phyloP scores from a whole-genome alignment of 441 rosid species.

The Melastoma candidum region DNA sequence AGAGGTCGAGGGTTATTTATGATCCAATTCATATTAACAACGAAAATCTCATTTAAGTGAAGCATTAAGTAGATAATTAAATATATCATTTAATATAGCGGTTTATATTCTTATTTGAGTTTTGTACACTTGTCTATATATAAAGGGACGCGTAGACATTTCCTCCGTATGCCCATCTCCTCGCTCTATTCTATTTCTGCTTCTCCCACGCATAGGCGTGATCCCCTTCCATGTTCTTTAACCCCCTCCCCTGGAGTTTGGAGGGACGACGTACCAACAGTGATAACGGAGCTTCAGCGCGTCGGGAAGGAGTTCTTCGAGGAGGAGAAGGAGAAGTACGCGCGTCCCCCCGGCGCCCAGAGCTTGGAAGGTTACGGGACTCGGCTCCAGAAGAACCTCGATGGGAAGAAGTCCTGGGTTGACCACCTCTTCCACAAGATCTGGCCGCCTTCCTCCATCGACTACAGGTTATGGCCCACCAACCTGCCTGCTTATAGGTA shows the following conservation, averaged over 20 bases:
- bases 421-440: constrained; percentile 77
- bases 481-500: constrained; percentile 70
- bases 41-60: too few species aligned
- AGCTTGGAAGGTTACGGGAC: constrained; percentile 63
- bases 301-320: constrained; percentile 63
- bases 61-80: too few species aligned
- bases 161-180: too few species aligned
- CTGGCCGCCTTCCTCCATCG: constrained; percentile 58
- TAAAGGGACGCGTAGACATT: too few species aligned
- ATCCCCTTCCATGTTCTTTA: too few species aligned
- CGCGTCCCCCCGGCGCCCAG: constrained; percentile 29
- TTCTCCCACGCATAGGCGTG: too few species aligned
- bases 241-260: not conserved
- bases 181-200: too few species aligned
- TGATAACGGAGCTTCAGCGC: constrained; percentile 30
- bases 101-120: too few species aligned
- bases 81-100: too few species aligned
- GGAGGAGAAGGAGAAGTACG: constrained; percentile 50
- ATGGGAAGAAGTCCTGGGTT: constrained; percentile 63
- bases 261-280: not conserved
- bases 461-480: constrained; percentile 62
- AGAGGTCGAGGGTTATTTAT: too few species aligned
- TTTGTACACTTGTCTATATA: too few species aligned
- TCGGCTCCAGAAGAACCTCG: constrained; percentile 35
- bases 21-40: too few species aligned